These are phyloP conservation scores for Clonostachys chloroleuca DNA, from an alignment of 2,329 filamentous ascomycete genomes.

Conservation along the genomic window DNA sequence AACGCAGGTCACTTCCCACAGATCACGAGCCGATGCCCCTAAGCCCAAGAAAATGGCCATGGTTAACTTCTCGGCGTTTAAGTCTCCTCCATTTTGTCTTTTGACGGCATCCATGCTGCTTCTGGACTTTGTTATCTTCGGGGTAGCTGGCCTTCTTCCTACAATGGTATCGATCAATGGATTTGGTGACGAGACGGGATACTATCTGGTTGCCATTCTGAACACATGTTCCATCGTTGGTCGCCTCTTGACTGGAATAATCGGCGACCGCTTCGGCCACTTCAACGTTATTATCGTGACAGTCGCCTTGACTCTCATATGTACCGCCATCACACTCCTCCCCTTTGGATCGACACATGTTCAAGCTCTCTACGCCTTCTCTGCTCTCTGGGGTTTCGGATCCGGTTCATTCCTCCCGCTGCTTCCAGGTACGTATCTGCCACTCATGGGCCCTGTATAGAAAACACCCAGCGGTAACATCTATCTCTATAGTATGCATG, in stretches of 20 bases:
- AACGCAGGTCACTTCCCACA: no score
- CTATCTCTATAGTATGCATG: constrained; percentile 27
- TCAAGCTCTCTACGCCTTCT: constrained; percentile 33
- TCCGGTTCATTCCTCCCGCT: constrained; percentile 41
- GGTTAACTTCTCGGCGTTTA: constrained; percentile 33
- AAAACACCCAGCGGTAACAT: background rate
- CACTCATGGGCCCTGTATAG: no score
- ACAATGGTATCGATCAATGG: constrained; percentile 31
- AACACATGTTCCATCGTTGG: constrained; percentile 36
- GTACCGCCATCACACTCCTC: constrained; percentile 36
- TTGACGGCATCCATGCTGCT: constrained; percentile 34
- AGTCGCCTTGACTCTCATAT: constrained; percentile 12
- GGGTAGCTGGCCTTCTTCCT: constrained; percentile 37
- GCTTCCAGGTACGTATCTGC: constrained; percentile 15
- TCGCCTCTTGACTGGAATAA: constrained; percentile 33
- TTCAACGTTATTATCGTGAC: constrained; percentile 31
- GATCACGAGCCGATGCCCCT: no score
- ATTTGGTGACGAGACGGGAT: constrained; percentile 30
- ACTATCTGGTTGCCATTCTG: constrained; percentile 35
- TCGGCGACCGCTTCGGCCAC: constrained; percentile 34
- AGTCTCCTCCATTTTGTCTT: constrained; percentile 31
- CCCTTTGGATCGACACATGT: constrained; percentile 33
- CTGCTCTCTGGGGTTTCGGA: constrained; percentile 41
- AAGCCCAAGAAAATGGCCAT: no score
- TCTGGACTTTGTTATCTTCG: constrained; percentile 43